These are phyloP conservation scores for Ophidiomyces ophidiicola DNA, from an alignment of 2,329 filamentous ascomycete genomes.

Conservation along the genomic window DNA sequence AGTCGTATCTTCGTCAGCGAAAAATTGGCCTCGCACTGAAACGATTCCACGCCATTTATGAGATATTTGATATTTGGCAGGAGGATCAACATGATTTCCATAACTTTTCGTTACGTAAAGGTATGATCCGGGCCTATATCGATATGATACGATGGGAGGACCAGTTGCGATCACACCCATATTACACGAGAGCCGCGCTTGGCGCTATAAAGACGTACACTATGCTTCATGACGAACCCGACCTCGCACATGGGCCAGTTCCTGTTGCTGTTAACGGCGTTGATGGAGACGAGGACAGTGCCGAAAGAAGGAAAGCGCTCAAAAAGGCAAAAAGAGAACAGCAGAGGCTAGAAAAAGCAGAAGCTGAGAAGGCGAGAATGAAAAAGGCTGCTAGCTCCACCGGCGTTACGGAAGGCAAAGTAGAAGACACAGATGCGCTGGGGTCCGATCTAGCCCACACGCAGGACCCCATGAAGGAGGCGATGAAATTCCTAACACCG, in stretches of 20 bases:
- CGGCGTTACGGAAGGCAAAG: constrained; percentile 52
- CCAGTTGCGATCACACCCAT: constrained; percentile 77
- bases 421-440: constrained; percentile 79
- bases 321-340: constrained; percentile 84
- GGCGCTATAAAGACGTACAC: constrained; percentile 72
- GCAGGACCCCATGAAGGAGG: constrained; percentile 68
- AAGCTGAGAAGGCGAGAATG: constrained; percentile 71
- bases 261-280: constrained; percentile 45
- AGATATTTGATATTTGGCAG: constrained; percentile 94
- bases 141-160: constrained; percentile 98
- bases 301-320: constrained; percentile 70
- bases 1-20: constrained; percentile 70
- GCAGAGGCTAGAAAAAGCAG: constrained; percentile 60
- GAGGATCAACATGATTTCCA: constrained; percentile 99
- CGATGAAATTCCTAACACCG: constrained; percentile 72
- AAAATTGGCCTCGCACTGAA: constrained; percentile 81
- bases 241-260: constrained; percentile 47
- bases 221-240: constrained; percentile 61
- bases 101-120: constrained; percentile 91
- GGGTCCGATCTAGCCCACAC: constrained; percentile 72
- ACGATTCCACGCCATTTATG: constrained; percentile 74
- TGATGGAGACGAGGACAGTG: constrained; percentile 42
- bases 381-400: constrained; percentile 60
- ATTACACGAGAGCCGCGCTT: constrained; percentile 74
- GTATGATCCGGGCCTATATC: constrained; percentile 85